Evolutionary conservation across 2,329 filamentous ascomycete species (phyloP), one percentile per base, ranked within the genome.

Genomic region (Bipolaris bicolor): DNA sequence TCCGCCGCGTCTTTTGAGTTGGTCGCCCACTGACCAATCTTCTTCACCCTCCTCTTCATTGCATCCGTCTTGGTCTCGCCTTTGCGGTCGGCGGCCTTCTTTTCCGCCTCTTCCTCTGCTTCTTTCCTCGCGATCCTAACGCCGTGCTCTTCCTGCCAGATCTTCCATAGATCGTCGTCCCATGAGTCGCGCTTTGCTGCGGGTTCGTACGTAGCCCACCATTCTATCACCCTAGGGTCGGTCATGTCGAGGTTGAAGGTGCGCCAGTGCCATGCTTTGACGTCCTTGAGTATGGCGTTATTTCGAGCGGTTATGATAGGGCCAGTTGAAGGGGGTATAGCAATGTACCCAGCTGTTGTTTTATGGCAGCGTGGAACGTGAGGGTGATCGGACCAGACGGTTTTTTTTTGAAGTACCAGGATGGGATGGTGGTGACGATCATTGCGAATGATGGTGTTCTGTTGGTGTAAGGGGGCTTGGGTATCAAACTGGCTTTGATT

Each of bases 81-180:
- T 5, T 9, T 5, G 13, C 10, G 37, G 15, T 41, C 31, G 7
- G 13, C 11, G 13, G 20, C 31, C 13, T 13, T 22, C 16, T 1
- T 20, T 10, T 7, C 22, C 15, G 13, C 16, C 13, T 45, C 31
- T 15, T 22, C 24, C 22, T 7, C 20, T 7, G 13, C 16, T 11
- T 45, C 31, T 15, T 22, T 18, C 13, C 3, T 16, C 16, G 22
- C 20, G 16, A 59, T 56, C 43, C 44, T 40, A 3, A 57, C 11
- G 2, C 48, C 48, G 24, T 46, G 39, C 18, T 59, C 52, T 3
- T 52, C 20, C 44, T 59, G 52, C 52, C 52, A 59, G 3, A 59
- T 57, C 0, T 26, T 29, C 57, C 57, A 59, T 1, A 56, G 15
- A 34, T 57, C 57, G 1, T 49, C 39, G 0, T 57, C 33, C 52